Base-by-base conservation (phyloP, 176 grass and related monocot genomes). In the Ananas comosus region DNA sequence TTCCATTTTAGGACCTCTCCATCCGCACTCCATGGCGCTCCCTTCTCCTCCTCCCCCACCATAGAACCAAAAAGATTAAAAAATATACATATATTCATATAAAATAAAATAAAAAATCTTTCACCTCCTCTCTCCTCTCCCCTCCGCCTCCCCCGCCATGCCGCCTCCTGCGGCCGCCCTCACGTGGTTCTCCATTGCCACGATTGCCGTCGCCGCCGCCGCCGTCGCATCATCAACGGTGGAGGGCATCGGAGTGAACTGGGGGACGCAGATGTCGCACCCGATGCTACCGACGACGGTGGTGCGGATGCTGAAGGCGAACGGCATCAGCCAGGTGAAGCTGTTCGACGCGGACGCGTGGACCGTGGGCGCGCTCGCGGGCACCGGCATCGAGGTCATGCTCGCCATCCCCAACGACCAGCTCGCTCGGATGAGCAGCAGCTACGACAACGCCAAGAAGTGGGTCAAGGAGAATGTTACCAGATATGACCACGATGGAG, bases 381-480 rank as follows among this genome's bases (percentile, higher is more conserved):
- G 78, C 33, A 81, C 86, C 13, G 78, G 83, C 50, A 77, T 95
- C 25, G 91, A 95, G 86, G 91, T 90, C 58, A 87, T 85, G 91
- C 78, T 95, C 14, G 91, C 78, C 64, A 95, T 90, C 72, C 91
- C 91, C 1, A 95, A 90, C 11, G 78, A 90, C 42, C 83, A 84
- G 72, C 87, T 95, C 18, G 81, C 72, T 13, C 69, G 33, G 2
- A 82, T 95, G 68, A 87, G 76, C 72, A 82, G 54, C 71, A 89
- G 83, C 74, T 95, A 87, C 66, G 52, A 61, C 12, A 70, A 80
- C 29, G 91, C 91, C 5, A 3, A 90, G 63, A 74, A 75, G 52
- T 95, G 87, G 91, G 91, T 95, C 42, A 72, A 87, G 53, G 83
- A 89, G 67, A 95, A 95, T 54, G 80, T 90, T 73, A 90, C 87